A percentile compares a stretch with the other conserved stretches of the same genome.
Evolutionary conservation across 257 asterid species (phyloP).

Genomic region (Solanum medicagineum): DNA sequence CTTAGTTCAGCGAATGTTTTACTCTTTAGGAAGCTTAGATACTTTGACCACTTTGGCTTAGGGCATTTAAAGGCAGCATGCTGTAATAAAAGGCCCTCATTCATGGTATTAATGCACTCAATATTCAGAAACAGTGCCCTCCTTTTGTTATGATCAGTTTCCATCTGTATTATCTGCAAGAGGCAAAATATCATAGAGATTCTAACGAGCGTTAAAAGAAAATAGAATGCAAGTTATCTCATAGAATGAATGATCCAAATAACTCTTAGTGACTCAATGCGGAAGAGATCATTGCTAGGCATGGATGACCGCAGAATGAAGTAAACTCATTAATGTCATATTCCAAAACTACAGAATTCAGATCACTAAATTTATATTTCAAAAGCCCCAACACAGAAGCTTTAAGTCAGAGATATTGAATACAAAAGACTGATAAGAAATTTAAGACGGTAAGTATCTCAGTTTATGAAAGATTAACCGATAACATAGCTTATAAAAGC

Average conservation of each 20-base stretch:
- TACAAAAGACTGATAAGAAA: background rate
- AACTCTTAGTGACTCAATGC: background rate
- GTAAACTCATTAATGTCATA: background rate
- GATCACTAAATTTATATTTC: background rate
- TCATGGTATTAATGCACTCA: constrained; percentile 75
- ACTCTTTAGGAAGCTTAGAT: constrained; percentile 82
- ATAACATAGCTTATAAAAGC: background rate
- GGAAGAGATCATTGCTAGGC: background rate
- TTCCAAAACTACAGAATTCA: background rate
- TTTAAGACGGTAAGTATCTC: background rate
- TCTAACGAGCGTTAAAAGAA: background rate
- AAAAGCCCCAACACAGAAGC: background rate
- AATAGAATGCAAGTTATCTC: background rate
- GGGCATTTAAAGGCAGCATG: constrained; percentile 76
- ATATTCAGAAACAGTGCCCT: constrained; percentile 52
- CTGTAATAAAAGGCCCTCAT: constrained; percentile 74
- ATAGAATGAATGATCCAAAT: background rate
- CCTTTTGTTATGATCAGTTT: constrained; percentile 45
- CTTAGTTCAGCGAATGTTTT: constrained; percentile 62
- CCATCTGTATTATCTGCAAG: constrained; percentile 59
- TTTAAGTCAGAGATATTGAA: background rate
- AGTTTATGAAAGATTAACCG: background rate
- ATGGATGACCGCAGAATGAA: background rate
- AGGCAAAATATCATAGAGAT: background rate
- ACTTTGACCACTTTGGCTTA: constrained; percentile 77